A percentile compares a stretch with the other conserved stretches of the same genome.
phyloP scores from a whole-genome alignment of 164 flowering plant genomes.

The Magnolia officinalis region DNA sequence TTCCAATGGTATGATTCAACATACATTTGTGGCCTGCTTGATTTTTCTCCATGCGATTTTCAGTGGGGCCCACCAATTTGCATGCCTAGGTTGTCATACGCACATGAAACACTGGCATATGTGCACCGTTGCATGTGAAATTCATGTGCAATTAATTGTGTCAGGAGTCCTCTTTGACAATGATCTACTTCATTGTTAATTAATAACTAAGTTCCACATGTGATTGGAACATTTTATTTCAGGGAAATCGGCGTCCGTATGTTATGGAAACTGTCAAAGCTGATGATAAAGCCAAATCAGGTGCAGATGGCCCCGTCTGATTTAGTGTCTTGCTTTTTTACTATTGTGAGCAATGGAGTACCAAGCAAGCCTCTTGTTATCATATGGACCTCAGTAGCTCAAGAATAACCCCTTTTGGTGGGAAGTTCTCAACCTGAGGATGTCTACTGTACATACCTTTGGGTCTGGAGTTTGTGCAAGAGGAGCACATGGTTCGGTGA shows the following conservation, averaged over 20 bases:
- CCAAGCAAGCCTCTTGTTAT: background rate
- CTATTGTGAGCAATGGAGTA: background rate
- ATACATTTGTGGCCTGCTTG: too few relatives aligned
- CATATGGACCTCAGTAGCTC: background rate
- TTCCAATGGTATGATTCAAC: too few relatives aligned
- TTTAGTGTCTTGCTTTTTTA: background rate
- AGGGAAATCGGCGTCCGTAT: conserved; percentile 84
- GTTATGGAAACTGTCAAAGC: conserved; percentile 94
- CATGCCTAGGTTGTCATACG: background rate
- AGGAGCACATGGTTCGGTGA: too few relatives aligned
- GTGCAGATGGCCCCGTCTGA: conserved; percentile 27
- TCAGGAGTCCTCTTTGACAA: too few relatives aligned
- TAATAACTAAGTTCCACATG: background rate
- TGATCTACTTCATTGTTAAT: too few relatives aligned
- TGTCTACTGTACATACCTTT: too few relatives aligned
- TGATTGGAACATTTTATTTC: conserved; percentile 14
- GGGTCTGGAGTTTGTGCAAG: too few relatives aligned
- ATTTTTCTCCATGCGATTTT: background rate
- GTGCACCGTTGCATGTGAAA: too few relatives aligned
- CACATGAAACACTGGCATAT: too few relatives aligned
- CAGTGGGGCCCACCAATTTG: too few relatives aligned
- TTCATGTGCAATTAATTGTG: too few relatives aligned
- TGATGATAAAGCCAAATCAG: conserved; percentile 87
- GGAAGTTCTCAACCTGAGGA: background rate
- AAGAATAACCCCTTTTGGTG: background rate